phyloP scores from a whole-genome alignment of 768 basidiomycete genomes.

The Tremella mesenterica region DNA sequence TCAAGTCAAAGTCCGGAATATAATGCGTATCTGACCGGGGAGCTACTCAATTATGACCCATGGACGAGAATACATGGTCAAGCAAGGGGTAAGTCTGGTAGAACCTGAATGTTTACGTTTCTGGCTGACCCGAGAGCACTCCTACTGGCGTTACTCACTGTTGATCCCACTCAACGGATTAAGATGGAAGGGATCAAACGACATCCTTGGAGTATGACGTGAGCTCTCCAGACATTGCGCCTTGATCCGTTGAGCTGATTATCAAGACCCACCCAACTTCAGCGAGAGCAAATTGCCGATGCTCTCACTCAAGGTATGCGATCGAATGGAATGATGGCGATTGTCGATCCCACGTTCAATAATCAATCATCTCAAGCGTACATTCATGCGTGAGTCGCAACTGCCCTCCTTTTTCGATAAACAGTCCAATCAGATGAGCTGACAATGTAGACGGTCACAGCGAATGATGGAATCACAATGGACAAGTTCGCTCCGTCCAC shows the following conservation, averaged over 20 bases:
- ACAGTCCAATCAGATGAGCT: constrained; percentile 1
- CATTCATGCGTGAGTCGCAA: constrained; percentile 1
- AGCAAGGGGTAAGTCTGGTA: constrained; percentile 55
- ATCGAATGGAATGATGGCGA: constrained; percentile 62
- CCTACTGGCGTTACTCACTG: constrained; percentile 62
- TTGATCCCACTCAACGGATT: constrained; percentile 62
- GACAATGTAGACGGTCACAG: constrained; percentile 14
- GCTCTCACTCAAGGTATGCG: constrained; percentile 62
- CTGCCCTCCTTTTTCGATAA: neutral
- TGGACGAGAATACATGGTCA: constrained; percentile 62
- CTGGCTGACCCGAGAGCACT: constrained; percentile 52
- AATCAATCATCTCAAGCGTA: constrained; percentile 25
- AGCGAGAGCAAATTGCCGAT: constrained; percentile 55
- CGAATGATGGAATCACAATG: constrained; percentile 27
- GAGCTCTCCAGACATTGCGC: constrained; percentile 16
- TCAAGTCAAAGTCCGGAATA: constrained; percentile 70
- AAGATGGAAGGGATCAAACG: constrained; percentile 53
- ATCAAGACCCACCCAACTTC: constrained; percentile 59
- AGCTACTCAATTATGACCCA: constrained; percentile 64
- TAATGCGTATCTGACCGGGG: constrained; percentile 61
- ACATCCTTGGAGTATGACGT: constrained; percentile 73
- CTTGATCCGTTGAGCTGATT: constrained; percentile 2
- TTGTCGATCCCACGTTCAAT: constrained; percentile 54
- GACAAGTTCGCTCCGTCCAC: constrained; percentile 31
- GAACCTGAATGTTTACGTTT: neutral